Conservation (phyloP, 768 basidiomycete genomes). For the Xerocomus potaroensis region DNA sequence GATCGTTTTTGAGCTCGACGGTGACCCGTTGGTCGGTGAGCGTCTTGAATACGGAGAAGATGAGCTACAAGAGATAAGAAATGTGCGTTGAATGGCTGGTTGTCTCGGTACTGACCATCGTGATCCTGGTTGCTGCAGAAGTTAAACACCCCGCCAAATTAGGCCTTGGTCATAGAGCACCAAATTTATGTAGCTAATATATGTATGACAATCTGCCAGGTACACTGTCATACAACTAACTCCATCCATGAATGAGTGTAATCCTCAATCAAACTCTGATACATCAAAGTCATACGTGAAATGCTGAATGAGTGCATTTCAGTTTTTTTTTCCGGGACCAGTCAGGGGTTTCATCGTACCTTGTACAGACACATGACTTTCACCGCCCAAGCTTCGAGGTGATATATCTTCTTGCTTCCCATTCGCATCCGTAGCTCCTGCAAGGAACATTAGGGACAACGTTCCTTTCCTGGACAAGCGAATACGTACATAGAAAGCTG, state of each 20-base stretch:
- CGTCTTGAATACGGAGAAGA: slow-evolving; percentile 98
- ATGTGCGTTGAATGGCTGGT: background rate
- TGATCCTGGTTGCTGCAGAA: slow-evolving; percentile 2
- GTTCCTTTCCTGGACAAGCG: background rate
- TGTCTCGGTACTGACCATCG: slow-evolving; percentile 23
- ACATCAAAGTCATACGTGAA: slow-evolving; percentile 33
- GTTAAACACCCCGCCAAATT: background rate
- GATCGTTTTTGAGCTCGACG: slow-evolving; percentile 98
- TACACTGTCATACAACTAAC: too few species aligned
- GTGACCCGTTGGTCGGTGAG: slow-evolving; percentile 96
- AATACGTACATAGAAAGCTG: slow-evolving; percentile 82
- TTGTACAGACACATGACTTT: slow-evolving; percentile 93
- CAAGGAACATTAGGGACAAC: slow-evolving; percentile 1
- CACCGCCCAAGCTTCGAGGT: slow-evolving; percentile 96
- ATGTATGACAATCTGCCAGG: too few species aligned
- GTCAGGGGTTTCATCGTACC: slow-evolving; percentile 34
- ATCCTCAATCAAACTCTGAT: slow-evolving; percentile 32
- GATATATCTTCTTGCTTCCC: slow-evolving; percentile 91
- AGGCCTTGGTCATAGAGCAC: too few species aligned
- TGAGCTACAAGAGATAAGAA: slow-evolving; percentile 48
- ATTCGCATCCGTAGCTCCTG: slow-evolving; percentile 96
- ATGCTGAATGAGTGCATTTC: slow-evolving; percentile 16
- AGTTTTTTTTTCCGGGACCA: too few species aligned
- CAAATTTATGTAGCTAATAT: too few species aligned
- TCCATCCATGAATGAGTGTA: background rate